Evolutionary conservation across 2,329 filamentous ascomycete genomes (phyloP), one percentile per base, ranked within the genome.

Genomic region (Aspergillus ochraceoroseus): DNA sequence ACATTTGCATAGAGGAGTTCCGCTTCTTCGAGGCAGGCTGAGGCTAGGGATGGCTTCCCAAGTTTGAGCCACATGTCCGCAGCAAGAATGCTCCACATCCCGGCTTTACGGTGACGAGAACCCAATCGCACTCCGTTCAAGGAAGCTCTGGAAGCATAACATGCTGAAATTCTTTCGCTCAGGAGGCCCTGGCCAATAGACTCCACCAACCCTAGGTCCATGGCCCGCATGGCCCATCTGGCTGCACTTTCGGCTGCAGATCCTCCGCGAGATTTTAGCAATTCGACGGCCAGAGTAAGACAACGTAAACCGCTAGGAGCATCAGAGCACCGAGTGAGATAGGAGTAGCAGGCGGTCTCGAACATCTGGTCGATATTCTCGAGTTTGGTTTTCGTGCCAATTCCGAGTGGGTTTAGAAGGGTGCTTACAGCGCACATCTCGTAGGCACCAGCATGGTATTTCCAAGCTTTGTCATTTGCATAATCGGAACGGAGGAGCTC

Each of bases 391-490:
- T 89, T 95, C 9, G 83, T 80, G 2, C 80, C 81, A 47, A 85
- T 71, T 11, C 76, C 75, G 45, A 85, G 78, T 0, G 86, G 81
- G 55, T 83, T 82, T 45, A 98, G 75, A 22, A 98, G 76, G 27
- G 87, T 78, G 55, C 86, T 87, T 8, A 95, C 70, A 4, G 87
- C 89, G 19, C 85, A 83, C 90, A 98, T 96, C 70, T 98, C 92
- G 62, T 94, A 90, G 1, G 86, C 84, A 3, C 86, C 90, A 0
- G 92, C 92, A 60, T 95, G 87, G 58, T 96, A 86, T 54, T 80
- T 87, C 92, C 92, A 98, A 1, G 92, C 94, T 64, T 96, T 96
- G 61, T 95, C 89, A 59, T 92, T 92, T 58, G 80, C 82, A 63
- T 90, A 98, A 62, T 98, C 94, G 5, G 82, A 78, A 38, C 87